Evolutionary conservation across 2,329 filamentous ascomycete species (phyloP).

Genomic region (Stagonosporopsis vannaccii): DNA sequence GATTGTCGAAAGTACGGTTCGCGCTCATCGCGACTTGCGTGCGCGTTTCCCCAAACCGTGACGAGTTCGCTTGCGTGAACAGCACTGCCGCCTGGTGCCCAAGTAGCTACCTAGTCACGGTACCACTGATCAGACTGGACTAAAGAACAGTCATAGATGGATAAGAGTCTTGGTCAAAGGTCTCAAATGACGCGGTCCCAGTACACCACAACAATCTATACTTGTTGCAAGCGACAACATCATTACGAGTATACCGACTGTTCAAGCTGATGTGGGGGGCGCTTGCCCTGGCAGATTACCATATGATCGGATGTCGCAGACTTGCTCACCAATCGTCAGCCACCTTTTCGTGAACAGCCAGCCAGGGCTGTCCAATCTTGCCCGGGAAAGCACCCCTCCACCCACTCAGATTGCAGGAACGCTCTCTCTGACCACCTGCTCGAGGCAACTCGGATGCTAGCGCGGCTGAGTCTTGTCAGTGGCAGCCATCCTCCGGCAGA

Average conservation of each 20-base stretch:
- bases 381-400: not conserved
- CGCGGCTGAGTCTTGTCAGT: slow-evolving; percentile 14
- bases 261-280: slow-evolving; percentile 7
- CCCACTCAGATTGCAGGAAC: not conserved
- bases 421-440: slow-evolving; percentile 19
- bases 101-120: not conserved
- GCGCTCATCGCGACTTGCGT: slow-evolving; percentile 19
- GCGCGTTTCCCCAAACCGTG: slow-evolving; percentile 23
- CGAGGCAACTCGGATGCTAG: slow-evolving; percentile 1
- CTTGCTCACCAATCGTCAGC: slow-evolving; percentile 15
- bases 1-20: slow-evolving; percentile 19
- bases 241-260: slow-evolving; percentile 7
- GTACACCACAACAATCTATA: slow-evolving; percentile 11
- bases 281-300: slow-evolving; percentile 7
- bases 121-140: not conserved
- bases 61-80: slow-evolving; percentile 39
- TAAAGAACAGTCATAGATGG: slow-evolving; percentile 10
- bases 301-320: slow-evolving; percentile 18
- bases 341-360: slow-evolving; percentile 9
- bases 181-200: slow-evolving; percentile 9
- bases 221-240: slow-evolving; percentile 3
- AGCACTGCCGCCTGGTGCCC: slow-evolving; percentile 19
- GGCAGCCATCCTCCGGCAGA: slow-evolving; percentile 5
- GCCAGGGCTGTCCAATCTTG: slow-evolving; percentile 6
- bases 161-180: slow-evolving; percentile 5